Evolutionary conservation across 768 basidiomycete genomes (phyloP), one percentile per base, ranked within the genome.

Genomic region (Tylopilus intermedius): DNA sequence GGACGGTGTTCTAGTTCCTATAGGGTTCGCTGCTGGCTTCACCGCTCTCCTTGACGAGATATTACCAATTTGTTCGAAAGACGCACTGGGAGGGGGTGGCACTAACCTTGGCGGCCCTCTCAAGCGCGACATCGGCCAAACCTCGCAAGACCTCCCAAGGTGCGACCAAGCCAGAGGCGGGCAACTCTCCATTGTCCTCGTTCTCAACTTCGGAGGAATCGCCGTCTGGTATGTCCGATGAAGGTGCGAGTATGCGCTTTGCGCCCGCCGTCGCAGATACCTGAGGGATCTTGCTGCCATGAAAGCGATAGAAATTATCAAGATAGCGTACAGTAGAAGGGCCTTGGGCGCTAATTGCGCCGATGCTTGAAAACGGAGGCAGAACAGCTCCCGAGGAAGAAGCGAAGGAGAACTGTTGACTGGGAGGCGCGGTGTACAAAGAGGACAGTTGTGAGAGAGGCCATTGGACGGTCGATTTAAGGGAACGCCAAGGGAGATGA

Each of bases 161-260:
- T 8, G 90, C 90, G 49, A 90, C 83, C 44, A 93, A 79, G 45
- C 91, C 89, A 38, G 79, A 80, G 35, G 86, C 86, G 1, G 91
- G 90, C 13, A 93, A 70, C 65, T 87, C 90, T 15, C 86, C 85
- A 52, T 80, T 80, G 40, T 88, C 88, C 42, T 90, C 88, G 45
- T 90, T 88, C 46, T 92, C 91, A n/a, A 81, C 67, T 62, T 91
- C 90, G 35, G 89, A 88, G 1, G 90, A 90, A 67, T 91, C 83
- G 10, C 86, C 83, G 57, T 87, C 90, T 8, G 84, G 82, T 54
- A 83, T 79, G 59, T 80, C 82, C 2, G 88, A 88, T 13, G 81
- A 77, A 3, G 77, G 71, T 11, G 81, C 79, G 32, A 80, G 79
- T 29, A 78, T 74, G 58, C 87, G 76, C 69, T 88, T 89, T 51